These are phyloP conservation scores for Ceratobasidium sp. DNA, from an alignment of 1,284 basidiomycete species.

Conservation along the genomic window DNA sequence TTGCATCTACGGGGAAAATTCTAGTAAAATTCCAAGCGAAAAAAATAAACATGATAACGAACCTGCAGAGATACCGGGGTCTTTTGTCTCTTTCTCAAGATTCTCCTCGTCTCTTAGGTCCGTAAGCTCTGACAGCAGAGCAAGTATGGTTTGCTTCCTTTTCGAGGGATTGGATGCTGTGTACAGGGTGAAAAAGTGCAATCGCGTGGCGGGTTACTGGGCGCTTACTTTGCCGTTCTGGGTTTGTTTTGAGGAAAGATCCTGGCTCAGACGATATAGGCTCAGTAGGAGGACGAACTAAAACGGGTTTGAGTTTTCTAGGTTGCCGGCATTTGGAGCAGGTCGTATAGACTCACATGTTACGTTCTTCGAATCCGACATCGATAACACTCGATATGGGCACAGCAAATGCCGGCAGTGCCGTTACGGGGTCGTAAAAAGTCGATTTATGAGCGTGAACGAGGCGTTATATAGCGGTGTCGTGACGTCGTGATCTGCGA, in stretches of 20 bases:
- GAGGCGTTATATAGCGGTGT: conserved; percentile 39
- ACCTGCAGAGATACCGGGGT: conserved; percentile 24
- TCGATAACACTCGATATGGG: conserved; percentile 33
- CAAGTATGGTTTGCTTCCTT: conserved; percentile 41
- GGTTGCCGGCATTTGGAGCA: background rate
- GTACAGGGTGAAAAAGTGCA: background rate
- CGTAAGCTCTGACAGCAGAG: conserved; percentile 27
- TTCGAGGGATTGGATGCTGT: conserved; percentile 31
- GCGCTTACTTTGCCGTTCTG: conserved; percentile 34
- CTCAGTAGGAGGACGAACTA: conserved; percentile 20
- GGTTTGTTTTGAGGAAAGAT: conserved; percentile 7
- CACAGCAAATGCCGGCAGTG: conserved; percentile 38
- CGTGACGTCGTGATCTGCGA: conserved; percentile 40
- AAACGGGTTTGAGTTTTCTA: background rate
- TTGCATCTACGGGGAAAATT: background rate
- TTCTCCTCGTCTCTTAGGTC: conserved; percentile 20
- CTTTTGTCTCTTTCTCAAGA: conserved; percentile 22
- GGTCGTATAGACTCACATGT: conserved; percentile 23
- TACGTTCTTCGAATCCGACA: conserved; percentile 33
- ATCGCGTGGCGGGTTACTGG: background rate
- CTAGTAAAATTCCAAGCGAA: background rate
- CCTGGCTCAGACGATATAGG: conserved; percentile 23
- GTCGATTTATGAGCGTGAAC: conserved; percentile 15
- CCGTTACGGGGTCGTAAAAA: conserved; percentile 45
- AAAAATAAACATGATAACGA: background rate